A percentile compares a stretch with the other conserved stretches of the same genome.
Conservation (phyloP, 2,329 filamentous ascomycete genomes). For the Tricladium varicosporioides region DNA sequence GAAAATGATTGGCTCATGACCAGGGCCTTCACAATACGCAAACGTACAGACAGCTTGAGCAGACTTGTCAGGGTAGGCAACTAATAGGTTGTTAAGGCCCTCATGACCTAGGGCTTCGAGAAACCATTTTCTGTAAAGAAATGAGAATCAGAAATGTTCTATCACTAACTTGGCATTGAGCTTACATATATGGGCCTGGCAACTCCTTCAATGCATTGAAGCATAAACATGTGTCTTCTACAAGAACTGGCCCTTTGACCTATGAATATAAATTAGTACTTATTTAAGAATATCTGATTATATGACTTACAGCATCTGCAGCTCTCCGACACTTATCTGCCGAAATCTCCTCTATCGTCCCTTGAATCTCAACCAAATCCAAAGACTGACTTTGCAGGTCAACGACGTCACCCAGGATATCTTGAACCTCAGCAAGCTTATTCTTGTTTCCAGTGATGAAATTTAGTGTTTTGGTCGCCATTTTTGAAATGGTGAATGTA, state of each 20-base stretch:
- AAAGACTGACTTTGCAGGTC: constrained; percentile 71
- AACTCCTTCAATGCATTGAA: constrained; percentile 89
- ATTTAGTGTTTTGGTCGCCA: constrained; percentile 56
- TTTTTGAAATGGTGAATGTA: constrained; percentile 3
- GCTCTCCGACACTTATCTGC: constrained; percentile 82
- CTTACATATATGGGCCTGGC: constrained; percentile 91
- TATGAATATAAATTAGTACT: constrained; percentile 36
- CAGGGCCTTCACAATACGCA: constrained; percentile 83
- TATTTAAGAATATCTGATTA: neutral
- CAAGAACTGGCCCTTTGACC: constrained; percentile 84
- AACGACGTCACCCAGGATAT: constrained; percentile 74
- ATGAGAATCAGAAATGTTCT: neutral
- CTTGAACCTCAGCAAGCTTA: constrained; percentile 86
- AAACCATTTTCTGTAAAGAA: constrained; percentile 79
- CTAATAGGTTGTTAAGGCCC: constrained; percentile 86
- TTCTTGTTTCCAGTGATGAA: constrained; percentile 98
- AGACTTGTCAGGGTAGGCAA: constrained; percentile 84
- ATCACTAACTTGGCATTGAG: neutral
- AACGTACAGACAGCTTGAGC: constrained; percentile 96
- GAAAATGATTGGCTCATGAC: constrained; percentile 80
- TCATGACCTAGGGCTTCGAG: constrained; percentile 77
- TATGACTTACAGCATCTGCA: constrained; percentile 64
- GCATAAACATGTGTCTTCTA: constrained; percentile 93
- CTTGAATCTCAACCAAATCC: constrained; percentile 88
- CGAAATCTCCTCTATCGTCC: constrained; percentile 87